A percentile compares a stretch with the other conserved stretches of the same genome.
phyloP scores from a whole-genome alignment of 768 basidiomycete genomes.

The Lentinula detonsa region DNA sequence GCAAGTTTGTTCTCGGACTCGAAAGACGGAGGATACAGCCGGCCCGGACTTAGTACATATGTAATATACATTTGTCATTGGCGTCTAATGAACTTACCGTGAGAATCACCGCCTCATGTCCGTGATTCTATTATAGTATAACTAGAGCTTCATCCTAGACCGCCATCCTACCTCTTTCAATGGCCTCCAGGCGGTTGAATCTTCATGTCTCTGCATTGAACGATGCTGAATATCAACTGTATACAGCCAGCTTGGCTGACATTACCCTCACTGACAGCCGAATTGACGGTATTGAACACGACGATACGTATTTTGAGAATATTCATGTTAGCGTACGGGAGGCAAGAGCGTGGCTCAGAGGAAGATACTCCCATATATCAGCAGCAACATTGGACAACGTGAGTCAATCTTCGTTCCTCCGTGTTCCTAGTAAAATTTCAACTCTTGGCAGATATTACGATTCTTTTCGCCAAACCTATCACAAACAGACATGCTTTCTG shows the following conservation, averaged over 20 bases:
- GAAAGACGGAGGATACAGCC: background rate
- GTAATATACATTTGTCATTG: background rate
- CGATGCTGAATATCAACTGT: constrained; percentile 63
- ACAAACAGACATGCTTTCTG: constrained; percentile 47
- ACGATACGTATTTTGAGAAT: constrained; percentile 49
- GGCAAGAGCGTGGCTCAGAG: constrained; percentile 69
- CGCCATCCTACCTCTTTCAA: background rate
- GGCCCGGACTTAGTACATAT: background rate
- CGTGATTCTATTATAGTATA: background rate
- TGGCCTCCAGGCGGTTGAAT: constrained; percentile 5
- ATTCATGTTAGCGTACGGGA: constrained; percentile 56
- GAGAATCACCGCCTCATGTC: background rate
- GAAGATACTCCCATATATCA: constrained; percentile 54
- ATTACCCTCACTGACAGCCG: constrained; percentile 32
- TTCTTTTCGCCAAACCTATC: constrained; percentile 54
- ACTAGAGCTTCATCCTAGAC: background rate
- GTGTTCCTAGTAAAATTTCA: background rate
- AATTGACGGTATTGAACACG: constrained; percentile 19
- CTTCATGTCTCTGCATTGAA: constrained; percentile 75
- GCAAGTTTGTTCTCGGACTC: too few relatives aligned
- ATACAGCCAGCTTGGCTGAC: constrained; percentile 55
- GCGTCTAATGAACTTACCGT: background rate
- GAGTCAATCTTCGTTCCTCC: constrained; percentile 18
- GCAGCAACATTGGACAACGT: constrained; percentile 55
- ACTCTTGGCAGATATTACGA: constrained; percentile 47